These are phyloP conservation scores for Schizochytrium sp. DNA, from an alignment of 108 stramenopile genomes.

Conservation along the genomic window DNA sequence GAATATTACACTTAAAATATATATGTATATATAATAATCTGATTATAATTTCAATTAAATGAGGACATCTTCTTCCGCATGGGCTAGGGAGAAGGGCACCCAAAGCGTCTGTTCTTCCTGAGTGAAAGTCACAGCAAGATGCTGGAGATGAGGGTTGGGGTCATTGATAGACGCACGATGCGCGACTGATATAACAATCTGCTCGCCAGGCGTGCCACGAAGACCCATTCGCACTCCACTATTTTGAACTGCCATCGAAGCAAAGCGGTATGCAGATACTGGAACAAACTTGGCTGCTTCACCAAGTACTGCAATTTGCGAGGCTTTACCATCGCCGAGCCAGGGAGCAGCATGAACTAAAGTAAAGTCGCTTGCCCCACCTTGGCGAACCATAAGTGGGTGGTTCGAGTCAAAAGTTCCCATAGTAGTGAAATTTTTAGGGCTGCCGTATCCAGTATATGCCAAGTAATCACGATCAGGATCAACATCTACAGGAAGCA, in stretches of 20 bases:
- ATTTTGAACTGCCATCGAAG: not conserved
- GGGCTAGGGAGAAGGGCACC: no score
- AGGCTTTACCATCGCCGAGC: not conserved
- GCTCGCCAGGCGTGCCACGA: not conserved
- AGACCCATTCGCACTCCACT: not conserved
- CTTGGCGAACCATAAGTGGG: not conserved
- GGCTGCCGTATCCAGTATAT: not conserved
- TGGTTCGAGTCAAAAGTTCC: not conserved
- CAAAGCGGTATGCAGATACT: constrained; percentile 47
- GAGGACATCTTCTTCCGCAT: no score
- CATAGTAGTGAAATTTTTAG: not conserved
- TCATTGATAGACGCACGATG: not conserved
- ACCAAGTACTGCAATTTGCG: constrained; percentile 46
- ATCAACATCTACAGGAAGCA: not conserved
- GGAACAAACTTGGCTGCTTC: constrained; percentile 58
- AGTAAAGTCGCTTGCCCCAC: not conserved
- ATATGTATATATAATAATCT: no score
- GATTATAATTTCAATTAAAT: no score
- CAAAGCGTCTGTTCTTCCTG: no score
- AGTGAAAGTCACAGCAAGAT: no score
- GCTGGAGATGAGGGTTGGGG: not conserved
- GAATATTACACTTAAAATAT: no score
- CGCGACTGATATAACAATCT: not conserved
- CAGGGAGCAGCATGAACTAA: not conserved
- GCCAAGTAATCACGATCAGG: not conserved